Conservation (phyloP, 1,284 basidiomycete genomes). For the Cryptococcus maquisensis region DNA sequence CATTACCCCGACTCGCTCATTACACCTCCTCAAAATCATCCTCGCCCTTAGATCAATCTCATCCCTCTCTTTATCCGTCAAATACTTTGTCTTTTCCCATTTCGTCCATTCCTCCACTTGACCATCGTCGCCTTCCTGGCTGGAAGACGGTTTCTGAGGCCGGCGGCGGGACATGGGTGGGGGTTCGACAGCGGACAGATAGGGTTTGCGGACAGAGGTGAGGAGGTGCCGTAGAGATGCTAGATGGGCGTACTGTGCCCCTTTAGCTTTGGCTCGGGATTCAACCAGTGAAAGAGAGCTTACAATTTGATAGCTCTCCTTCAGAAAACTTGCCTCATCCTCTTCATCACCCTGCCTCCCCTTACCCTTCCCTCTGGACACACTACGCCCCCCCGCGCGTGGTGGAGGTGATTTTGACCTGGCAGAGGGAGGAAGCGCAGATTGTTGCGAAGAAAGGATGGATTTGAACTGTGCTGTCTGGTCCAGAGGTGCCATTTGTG, state of each 20-base stretch:
- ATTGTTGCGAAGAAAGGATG: constrained; percentile 16
- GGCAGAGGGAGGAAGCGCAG: constrained; percentile 4
- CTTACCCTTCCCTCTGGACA: constrained; percentile 7
- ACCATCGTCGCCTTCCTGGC: neutral
- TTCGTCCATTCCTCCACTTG: neutral
- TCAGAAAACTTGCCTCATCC: constrained; percentile 38
- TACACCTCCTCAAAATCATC: constrained; percentile 53
- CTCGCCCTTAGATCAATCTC: constrained; percentile 57
- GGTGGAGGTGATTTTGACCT: constrained; percentile 15
- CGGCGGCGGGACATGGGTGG: constrained; percentile 26
- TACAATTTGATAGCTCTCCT: constrained; percentile 47
- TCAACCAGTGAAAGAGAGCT: constrained; percentile 2
- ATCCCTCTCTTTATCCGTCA: constrained; percentile 55
- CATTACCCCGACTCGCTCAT: constrained; percentile 52
- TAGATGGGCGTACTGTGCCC: constrained; percentile 40
- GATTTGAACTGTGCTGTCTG: constrained; percentile 9
- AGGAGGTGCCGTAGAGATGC: constrained; percentile 28
- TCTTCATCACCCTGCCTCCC: constrained; percentile 23
- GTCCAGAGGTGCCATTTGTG: constrained; percentile 7
- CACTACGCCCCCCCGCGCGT: neutral
- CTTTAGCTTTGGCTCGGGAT: neutral
- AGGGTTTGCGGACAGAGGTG: constrained; percentile 44
- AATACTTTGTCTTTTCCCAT: constrained; percentile 2
- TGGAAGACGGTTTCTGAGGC: too few species aligned
- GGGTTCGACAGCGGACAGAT: constrained; percentile 39